Conservation (phyloP, 2,329 filamentous ascomycete species). For the Epichloe sp. region DNA sequence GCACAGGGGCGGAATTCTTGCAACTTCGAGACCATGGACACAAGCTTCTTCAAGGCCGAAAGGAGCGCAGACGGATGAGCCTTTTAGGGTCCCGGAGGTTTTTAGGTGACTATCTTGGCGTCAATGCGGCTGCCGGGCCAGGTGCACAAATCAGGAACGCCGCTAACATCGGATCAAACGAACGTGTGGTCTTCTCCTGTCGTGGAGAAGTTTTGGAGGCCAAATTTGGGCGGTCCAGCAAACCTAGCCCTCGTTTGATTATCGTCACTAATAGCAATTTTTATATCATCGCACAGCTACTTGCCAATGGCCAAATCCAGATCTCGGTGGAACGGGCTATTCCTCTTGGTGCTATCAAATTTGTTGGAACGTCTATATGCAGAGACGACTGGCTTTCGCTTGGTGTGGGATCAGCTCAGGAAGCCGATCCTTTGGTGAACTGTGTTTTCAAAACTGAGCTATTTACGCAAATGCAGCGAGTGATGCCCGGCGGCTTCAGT, state of each 20-base stretch:
- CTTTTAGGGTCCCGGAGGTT: conserved; percentile 83
- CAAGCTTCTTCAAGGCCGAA: conserved; percentile 64
- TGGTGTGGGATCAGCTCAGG: conserved; percentile 77
- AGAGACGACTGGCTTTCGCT: conserved; percentile 97
- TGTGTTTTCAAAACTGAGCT: conserved; percentile 96
- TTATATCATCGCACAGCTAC: conserved; percentile 74
- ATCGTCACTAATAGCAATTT: conserved; percentile 77
- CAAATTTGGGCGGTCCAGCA: conserved; percentile 93
- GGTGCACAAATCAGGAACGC: conserved; percentile 69
- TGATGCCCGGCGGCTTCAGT: conserved; percentile 67
- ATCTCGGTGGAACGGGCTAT: conserved; percentile 74
- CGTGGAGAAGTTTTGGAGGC: conserved; percentile 81
- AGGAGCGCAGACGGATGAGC: conserved; percentile 85
- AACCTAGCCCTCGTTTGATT: conserved; percentile 73
- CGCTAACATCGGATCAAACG: conserved; percentile 56
- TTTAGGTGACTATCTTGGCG: conserved; percentile 85
- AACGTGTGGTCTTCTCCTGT: conserved; percentile 77
- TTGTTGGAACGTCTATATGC: conserved; percentile 63
- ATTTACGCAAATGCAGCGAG: conserved; percentile 77
- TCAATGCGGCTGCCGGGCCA: conserved; percentile 66
- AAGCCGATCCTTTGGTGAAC: conserved; percentile 84
- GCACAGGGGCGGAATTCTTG: conserved; percentile 77
- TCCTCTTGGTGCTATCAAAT: conserved; percentile 78
- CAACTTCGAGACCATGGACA: conserved; percentile 83
- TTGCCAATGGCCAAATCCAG: conserved; percentile 69